Evolutionary conservation across 352 stramenopile species (phyloP), one percentile per base, ranked within the genome.

Genomic region (Pythium brassicae): DNA sequence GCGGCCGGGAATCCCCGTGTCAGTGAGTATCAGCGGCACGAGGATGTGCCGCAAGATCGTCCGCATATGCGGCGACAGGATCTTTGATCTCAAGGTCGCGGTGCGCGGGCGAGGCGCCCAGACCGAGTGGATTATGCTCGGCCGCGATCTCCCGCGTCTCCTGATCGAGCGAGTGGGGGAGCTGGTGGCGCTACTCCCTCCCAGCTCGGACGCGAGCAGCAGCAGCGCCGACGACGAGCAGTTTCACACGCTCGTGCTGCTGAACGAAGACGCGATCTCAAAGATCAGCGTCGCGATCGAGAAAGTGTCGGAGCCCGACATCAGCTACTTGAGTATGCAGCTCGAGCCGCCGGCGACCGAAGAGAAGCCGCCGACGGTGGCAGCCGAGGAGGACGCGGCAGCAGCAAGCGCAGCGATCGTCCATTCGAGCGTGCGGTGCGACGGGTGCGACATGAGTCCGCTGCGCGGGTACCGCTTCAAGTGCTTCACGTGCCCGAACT

Each of bases 401-500:
- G 59, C 42, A 19, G 42, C 61, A 4, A 59, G 70, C 39, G 37
- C 63, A 20, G 65, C 62, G 4, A 69, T 83, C 56, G 72, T 78
- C 5, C 77, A 86, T 62, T 65, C 74, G 17, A 87, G 76, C 52
- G 83, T 92, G n/a, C 78, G 81, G 19, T 92, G 83, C 56, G 83
- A 92, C 55, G 78, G 80, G 14, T 92, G 83, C 49, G 83, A 87
- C 54, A 73, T 86, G 49, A 90, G 67, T 53, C 83, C 83, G 1
- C 50, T 92, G 34, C 60, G 64, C 40, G 83, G 83, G 12, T 88
- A 75, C 50, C 76, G 83, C 14, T 89, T 89, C 58, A 92, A 92
- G 61, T 92, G 83, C 26, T 86, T 81, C 34, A 74, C 66, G 10
- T 92, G 83, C 39, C 53, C 80, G 1, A 89, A 92, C 50, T 92